Percentiles rank a stretch among this genome's conserved stretches.
Conservation (phyloP, 202 grass and related monocot genomes). For the Setaria viridis region DNA sequence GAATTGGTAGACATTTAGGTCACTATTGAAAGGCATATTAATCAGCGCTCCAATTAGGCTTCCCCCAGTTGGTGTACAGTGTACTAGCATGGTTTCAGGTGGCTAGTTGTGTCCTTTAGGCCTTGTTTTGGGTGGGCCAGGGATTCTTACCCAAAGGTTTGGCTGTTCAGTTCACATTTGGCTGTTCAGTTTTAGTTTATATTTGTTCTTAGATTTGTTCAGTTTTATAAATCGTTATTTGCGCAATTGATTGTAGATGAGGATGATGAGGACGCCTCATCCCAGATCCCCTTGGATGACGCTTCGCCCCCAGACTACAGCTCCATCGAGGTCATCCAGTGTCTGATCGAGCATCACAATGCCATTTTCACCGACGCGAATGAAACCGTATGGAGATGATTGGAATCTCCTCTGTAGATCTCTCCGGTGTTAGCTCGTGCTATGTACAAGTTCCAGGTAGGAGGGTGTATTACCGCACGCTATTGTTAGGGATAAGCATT, state of each 20-base stretch:
- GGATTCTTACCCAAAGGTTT: background rate
- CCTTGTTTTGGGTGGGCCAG: background rate
- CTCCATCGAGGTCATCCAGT: constrained; percentile 93
- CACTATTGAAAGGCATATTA: background rate
- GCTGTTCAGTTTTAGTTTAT: background rate
- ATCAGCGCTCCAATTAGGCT: background rate
- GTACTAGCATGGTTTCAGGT: background rate
- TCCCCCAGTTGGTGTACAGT: background rate
- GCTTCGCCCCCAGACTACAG: constrained; percentile 77
- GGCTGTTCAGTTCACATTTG: background rate
- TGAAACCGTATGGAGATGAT: constrained; percentile 84
- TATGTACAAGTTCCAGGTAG: constrained; percentile 65
- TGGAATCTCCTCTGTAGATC: constrained; percentile 9
- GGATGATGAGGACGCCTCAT: constrained; percentile 72
- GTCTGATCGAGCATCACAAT: constrained; percentile 95
- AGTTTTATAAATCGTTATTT: constrained; percentile 26
- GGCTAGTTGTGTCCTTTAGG: background rate
- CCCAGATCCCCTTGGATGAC: constrained; percentile 90
- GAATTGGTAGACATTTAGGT: background rate
- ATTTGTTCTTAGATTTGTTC: background rate
- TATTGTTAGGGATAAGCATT: constrained; percentile 48
- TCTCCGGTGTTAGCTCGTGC: constrained; percentile 46
- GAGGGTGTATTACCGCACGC: constrained; percentile 30
- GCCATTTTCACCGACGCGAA: constrained; percentile 88
- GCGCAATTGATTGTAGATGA: constrained; percentile 65